Evolutionary conservation across 1,284 basidiomycete species (phyloP), one percentile per base, ranked within the genome.

Genomic region (Fereydounia khargensis): DNA sequence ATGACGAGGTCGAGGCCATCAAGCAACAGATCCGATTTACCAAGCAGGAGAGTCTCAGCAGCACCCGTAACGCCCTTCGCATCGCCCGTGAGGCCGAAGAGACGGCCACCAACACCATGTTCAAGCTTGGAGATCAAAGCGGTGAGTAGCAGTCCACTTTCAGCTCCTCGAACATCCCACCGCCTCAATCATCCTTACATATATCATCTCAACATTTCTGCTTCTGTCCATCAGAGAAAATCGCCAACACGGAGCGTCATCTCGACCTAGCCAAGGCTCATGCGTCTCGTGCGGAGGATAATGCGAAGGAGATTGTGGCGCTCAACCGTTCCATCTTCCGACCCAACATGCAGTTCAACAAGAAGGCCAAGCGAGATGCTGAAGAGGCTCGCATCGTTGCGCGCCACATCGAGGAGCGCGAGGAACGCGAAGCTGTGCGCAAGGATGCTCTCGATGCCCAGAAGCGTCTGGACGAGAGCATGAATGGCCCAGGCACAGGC

Each of bases 41-140:
- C 60, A 98, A 99, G 79, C 91, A 96, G 77, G 94, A 98, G 69
- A 87, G 85, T 73, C 86, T 95, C 37, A 86, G 85, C 48, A 88
- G 87, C 19, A 90, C 91, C 0, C 81, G 92, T 65, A 97, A 98
- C 77, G 92, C 94, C 3, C 81, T 99, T 38, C 83, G 91, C 39
- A 82, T 97, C 73, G 94, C 92, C 18, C 82, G 88, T 13, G 91
- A 98, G 77, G 91, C 94, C 1, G 94, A 97, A 77, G 95, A 99
- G 77, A 95, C 89, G 6, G 95, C 90, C 18, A 80, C 87, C 43
- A 86, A 86, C 59, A 99, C 94, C 11, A 78, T 98, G 34, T 80
- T 79, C 58, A 88, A 85, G 72, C 82, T 99, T 14, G 92, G 88
- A n/a, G 87, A 90, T 65, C 95, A 98, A 79, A 96, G 91, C 34